Conservation (phyloP, 306 rosid genomes). For the Pyrus communis region DNA sequence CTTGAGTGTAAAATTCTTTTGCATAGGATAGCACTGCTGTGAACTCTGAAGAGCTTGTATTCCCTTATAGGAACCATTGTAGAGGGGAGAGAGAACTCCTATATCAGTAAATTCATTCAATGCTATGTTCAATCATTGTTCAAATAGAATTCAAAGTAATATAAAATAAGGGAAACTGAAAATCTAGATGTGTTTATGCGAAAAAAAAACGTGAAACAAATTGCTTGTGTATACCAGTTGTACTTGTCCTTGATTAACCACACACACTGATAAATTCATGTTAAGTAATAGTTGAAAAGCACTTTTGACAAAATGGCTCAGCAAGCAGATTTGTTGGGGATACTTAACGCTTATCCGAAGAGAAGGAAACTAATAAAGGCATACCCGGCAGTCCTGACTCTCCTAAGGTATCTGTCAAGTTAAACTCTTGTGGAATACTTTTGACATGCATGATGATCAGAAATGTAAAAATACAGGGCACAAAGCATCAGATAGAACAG, state of each 20-base stretch:
- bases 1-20: constrained; percentile 52
- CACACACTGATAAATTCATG: neutral
- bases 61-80: constrained; percentile 35
- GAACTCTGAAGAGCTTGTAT: constrained; percentile 51
- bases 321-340: neutral
- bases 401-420: neutral
- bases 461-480: neutral
- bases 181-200: neutral
- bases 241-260: neutral
- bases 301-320: neutral
- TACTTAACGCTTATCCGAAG: neutral
- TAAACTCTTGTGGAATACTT: neutral
- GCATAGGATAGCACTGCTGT: constrained; percentile 89
- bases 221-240: neutral
- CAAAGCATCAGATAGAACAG: neutral
- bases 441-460: neutral
- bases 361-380: neutral
- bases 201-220: neutral
- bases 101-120: constrained; percentile 10
- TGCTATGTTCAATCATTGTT: neutral
- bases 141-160: neutral
- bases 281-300: neutral
- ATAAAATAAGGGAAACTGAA: neutral
- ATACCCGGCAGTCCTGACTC: neutral
- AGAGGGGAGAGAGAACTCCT: constrained; percentile 19